Base-by-base conservation (phyloP, 345 rosid species). In the Sonneratia alba region DNA sequence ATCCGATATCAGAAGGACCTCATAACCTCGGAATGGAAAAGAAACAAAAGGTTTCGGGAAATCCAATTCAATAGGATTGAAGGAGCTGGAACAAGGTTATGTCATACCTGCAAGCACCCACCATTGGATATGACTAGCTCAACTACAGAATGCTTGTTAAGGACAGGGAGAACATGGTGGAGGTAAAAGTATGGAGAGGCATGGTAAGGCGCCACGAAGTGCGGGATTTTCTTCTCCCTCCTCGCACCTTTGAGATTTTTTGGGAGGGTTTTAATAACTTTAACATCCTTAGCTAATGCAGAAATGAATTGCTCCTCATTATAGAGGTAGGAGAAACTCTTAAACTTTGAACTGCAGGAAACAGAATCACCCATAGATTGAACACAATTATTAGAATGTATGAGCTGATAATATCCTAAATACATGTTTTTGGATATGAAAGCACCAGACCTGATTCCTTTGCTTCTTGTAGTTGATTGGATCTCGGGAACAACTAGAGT, bases 381-480 rank as follows among this genome's bases (percentile, higher is more conserved):
- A 36, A 15, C 1, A 42, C 45, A 22, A 64, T 21, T 10, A 12
- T 34, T 15, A 34, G n/a, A 10, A 43, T 34, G 27, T 40, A 8
- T 2, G 40, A 40, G 32, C 48, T 36, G 24, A 19, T 48, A 43
- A 48, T 36, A 32, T n/a, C 22, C 1, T 42, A 16, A 21, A 59
- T 22, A 18, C 43, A 63, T 45, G 27, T 56, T 49, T 51, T 38
- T 14, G 65, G 18, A 18, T 0, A 56, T 2, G 43, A 57, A 57
- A 36, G 61, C 34, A 71, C 36, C 32, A 38, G 45, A 93, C 97
- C 98, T 95, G 79, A 95, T 95, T 68, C 99, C 99, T 84, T 95
- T 95, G 80, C 89, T 95, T 81, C 99, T 91, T 15, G 99, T 95
- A 67, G 99, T 95, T 75, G 97, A 92, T 77, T 95, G 99, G 77